These are phyloP conservation scores for Sporisorium scitamineum DNA, from an alignment of 1,284 basidiomycete species.

Conservation along the genomic window DNA sequence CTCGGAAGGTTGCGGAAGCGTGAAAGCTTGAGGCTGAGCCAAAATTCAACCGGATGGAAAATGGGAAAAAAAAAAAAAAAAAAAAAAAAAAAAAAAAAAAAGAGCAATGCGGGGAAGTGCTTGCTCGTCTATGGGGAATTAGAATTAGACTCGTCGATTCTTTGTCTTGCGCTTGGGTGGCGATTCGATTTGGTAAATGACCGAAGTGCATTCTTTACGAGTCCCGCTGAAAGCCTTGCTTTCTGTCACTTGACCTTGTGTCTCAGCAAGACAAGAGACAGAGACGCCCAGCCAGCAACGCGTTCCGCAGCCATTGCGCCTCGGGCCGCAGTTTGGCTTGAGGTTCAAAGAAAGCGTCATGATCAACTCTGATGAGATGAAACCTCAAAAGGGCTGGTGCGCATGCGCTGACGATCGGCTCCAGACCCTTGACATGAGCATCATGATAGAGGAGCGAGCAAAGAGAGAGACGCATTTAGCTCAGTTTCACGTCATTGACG, in stretches of 20 bases:
- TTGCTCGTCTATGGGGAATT: not conserved
- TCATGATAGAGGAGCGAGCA: not conserved
- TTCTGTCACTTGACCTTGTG: not conserved
- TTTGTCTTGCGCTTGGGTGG: no score
- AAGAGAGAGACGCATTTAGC: not conserved
- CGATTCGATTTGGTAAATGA: not conserved
- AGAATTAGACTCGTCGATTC: not conserved
- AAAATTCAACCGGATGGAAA: slow-evolving; percentile 1
- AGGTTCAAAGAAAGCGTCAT: no score
- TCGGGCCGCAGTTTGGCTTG: no score
- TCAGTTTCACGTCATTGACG: slow-evolving; percentile 19
- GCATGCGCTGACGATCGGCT: not conserved
- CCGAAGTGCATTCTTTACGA: not conserved
- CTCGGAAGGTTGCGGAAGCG: slow-evolving; percentile 26
- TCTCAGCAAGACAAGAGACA: not conserved
- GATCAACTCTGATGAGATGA: no score
- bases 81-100: not conserved
- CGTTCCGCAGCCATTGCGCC: no score
- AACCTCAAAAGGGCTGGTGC: no score
- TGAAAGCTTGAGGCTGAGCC: slow-evolving; percentile 16
- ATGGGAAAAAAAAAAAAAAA: no score
- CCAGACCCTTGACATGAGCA: not conserved
- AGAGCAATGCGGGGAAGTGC: slow-evolving; percentile 4
- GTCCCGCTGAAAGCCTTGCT: not conserved
- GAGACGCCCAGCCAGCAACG: no score